Base-by-base conservation (phyloP, 225 moss, liverwort and hornwort genomes). In the Physcomitrium patens region DNA sequence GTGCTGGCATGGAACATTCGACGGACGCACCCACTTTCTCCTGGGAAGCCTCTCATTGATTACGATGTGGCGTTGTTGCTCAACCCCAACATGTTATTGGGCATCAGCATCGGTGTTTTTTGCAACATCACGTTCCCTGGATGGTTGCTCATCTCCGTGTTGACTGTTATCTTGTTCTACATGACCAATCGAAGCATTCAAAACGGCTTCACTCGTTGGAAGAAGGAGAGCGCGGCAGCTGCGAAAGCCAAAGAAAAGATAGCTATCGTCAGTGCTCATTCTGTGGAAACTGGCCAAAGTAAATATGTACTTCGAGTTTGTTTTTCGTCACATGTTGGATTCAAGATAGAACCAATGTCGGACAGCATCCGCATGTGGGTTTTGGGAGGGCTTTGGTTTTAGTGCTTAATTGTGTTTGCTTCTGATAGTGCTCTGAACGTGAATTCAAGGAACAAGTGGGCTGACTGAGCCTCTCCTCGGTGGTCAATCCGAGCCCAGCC, bases 1-100 rank as follows among this genome's bases (percentile, higher is more conserved):
- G 68, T 56, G 10, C 42, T 83, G 46, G 23, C 62, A 12, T 74
- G 78, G 69, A 83, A 64, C 70, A 31, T 78, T 22, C 56, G 31
- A 42, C 82, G 64, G 18, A 16, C 23, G 24, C 75, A 83, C 12
- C 82, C 78, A 0, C 13, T 68, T 31, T 76, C 28, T 16, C 70
- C 68, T 2, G 28, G 41, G n/a, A 66, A 78, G 41, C 78, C 78
- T 55, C 64, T 83, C 42, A 75, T 83, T 1, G 70, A 83, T 49
- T 83, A 55, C 60, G 73, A 83, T n/a, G 78, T 78, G 2, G 78
- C 70, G 26, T 57, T 74, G 57, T 22, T 75, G 41, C 62, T 75
- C 20, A 68, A 63, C 47, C 78, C 75, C n/a, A 78, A 78, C 69
- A 79, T 83, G 78, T 50, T 83, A 59, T 70, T 83, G 28, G 82